Percentiles rank a stretch among this genome's conserved stretches.
Conservation (phyloP, 1,139 yeast genomes). For the Arxiozyma slooffiae region DNA sequence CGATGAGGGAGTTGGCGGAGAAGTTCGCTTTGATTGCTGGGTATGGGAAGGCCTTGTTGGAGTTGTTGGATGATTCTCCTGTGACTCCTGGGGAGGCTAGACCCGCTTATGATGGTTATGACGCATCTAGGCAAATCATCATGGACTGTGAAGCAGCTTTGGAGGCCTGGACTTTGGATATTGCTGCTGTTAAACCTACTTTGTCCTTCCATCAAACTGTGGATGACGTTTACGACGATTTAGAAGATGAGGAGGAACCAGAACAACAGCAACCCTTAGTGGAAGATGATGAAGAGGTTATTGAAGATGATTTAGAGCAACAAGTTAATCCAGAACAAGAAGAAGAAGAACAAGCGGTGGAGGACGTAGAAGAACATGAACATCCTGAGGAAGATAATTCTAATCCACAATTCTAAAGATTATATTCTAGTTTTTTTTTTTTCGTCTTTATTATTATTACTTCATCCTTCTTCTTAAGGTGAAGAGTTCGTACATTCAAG, state of each 20-base stretch:
- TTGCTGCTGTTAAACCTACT: slow-evolving; percentile 73
- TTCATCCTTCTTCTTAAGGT: too few species aligned
- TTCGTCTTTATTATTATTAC: too few species aligned
- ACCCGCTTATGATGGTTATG: slow-evolving; percentile 81
- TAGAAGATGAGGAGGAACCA: slow-evolving; percentile 29
- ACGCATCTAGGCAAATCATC: slow-evolving; percentile 77
- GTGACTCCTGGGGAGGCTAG: slow-evolving; percentile 89
- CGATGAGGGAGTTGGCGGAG: slow-evolving; percentile 73
- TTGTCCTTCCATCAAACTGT: slow-evolving; percentile 65
- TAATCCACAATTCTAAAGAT: slow-evolving; percentile 1
- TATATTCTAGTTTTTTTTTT: too few species aligned
- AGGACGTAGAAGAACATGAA: slow-evolving; percentile 1
- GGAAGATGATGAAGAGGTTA: slow-evolving; percentile 10
- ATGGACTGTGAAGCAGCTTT: slow-evolving; percentile 78
- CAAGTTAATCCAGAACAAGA: slow-evolving; percentile 7
- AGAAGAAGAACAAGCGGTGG: slow-evolving; percentile 4
- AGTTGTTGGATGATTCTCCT: slow-evolving; percentile 72
- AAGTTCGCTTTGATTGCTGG: slow-evolving; percentile 81
- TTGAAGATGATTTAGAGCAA: slow-evolving; percentile 1
- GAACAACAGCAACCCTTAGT: slow-evolving; percentile 5
- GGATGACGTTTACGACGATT: slow-evolving; percentile 53
- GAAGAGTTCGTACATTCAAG: too few species aligned
- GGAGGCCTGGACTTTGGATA: slow-evolving; percentile 74
- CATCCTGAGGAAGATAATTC: background rate
- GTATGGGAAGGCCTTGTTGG: slow-evolving; percentile 77